Evolutionary conservation across 768 basidiomycete species (phyloP), one percentile per base, ranked within the genome.

Genomic region (Clavaria fumosa): DNA sequence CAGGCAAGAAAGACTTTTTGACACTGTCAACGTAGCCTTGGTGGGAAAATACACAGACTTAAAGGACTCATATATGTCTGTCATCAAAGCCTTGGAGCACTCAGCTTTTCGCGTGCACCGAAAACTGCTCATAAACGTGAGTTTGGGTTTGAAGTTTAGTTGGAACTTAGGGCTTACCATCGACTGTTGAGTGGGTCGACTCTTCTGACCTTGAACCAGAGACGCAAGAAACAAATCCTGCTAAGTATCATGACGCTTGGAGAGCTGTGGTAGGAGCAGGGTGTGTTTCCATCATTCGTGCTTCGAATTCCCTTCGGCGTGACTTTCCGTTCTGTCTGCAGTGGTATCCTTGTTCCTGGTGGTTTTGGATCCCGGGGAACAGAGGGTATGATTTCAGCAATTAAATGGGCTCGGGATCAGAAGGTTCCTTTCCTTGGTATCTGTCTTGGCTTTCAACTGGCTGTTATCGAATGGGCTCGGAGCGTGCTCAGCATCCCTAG

Each of bases 41-140:
- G 91, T 99, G 11, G 93, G 93, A 31, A 99, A 99, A 60, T 99
- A 99, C 63, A 96, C 90, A 9, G 78, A 88, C 46, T 65, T 97
- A 33, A 85, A 89, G 58, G 93, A 99, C 57, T 95, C 91, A 19
- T 99, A 99, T 56, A 97, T 96, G 86, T 89, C 84, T 20, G 93
- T 99, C 39, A 78, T 77, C 51, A 99, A 99, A 65, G 75, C 95
- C 15, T 66, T 99, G 23, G 93, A 99, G 58, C 93, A 99, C 57
- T 90, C 91, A 4, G 86, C 91, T 1, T 88, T 97, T 63, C 75
- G 88, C 30, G 83, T 93, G 38, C 82, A 76, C 40, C 64, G 85
- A 40, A 90, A 84, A 52, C 70, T 99, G 26, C 66, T 62, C 36
- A 66, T 97, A 27, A 72, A 86, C 47, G 91, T 84, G 46, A 31